phyloP scores from a whole-genome alignment of 371 early-diverging fungal species.

The Zychaea mexicana region DNA sequence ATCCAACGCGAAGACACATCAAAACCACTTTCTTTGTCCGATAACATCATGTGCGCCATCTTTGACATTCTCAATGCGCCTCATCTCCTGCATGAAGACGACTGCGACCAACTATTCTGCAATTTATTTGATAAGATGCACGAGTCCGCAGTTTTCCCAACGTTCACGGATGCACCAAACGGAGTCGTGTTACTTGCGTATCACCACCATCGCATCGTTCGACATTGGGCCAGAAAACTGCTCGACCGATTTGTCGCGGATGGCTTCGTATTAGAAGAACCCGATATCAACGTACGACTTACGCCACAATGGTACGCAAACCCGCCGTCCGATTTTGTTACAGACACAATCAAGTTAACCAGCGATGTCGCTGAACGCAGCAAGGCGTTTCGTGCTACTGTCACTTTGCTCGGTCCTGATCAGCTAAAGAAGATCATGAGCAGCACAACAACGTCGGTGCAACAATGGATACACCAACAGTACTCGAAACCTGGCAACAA shows the following conservation, averaged over 20 bases:
- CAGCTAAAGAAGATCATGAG: neutral
- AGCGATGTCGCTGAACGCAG: slow-evolving; percentile 30
- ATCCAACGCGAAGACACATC: neutral
- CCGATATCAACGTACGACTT: neutral
- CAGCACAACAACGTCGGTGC: slow-evolving; percentile 17
- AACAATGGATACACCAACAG: slow-evolving; percentile 18
- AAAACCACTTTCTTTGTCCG: slow-evolving; percentile 11
- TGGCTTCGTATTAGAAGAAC: neutral
- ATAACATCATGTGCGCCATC: slow-evolving; percentile 28
- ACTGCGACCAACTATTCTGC: slow-evolving; percentile 28
- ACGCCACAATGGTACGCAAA: neutral
- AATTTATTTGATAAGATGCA: slow-evolving; percentile 34
- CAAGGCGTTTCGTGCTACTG: slow-evolving; percentile 31
- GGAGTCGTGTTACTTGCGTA: slow-evolving; percentile 28
- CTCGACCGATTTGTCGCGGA: slow-evolving; percentile 28
- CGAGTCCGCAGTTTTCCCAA: slow-evolving; percentile 26
- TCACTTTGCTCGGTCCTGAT: slow-evolving; percentile 14
- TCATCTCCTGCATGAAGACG: slow-evolving; percentile 4
- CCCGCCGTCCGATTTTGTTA: neutral
- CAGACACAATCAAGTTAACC: slow-evolving; percentile 10
- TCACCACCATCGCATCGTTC: slow-evolving; percentile 35
- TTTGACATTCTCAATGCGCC: slow-evolving; percentile 29
- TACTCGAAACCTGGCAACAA: slow-evolving; percentile 6
- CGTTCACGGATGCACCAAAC: slow-evolving; percentile 16
- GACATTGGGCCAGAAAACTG: slow-evolving; percentile 46